Conservation (phyloP, 257 asterid species). For the Perilla frutescens region DNA sequence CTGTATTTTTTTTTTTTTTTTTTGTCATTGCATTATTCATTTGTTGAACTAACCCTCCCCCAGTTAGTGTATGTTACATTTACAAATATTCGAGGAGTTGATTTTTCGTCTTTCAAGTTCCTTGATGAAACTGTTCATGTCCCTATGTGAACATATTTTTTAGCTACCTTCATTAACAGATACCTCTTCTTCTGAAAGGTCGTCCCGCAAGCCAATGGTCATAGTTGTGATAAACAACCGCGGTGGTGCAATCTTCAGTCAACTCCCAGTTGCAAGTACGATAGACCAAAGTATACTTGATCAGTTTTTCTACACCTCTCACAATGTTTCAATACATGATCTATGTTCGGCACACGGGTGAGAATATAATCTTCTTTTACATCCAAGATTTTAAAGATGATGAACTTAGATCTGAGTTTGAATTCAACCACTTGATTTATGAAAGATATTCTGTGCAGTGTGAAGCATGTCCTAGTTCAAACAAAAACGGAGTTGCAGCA, state of each 20-base stretch:
- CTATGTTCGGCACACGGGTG: conserved; percentile 92
- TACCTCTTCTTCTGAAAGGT: conserved; percentile 49
- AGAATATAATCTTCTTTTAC: conserved; percentile 25
- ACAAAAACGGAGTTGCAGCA: conserved; percentile 68
- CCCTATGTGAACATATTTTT: conserved; percentile 10
- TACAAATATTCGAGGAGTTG: background rate
- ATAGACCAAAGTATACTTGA: conserved; percentile 66
- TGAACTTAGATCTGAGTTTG: conserved; percentile 13
- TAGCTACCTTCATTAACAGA: conserved; percentile 13
- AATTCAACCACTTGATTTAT: background rate
- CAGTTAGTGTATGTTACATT: background rate
- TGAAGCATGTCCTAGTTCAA: conserved; percentile 79
- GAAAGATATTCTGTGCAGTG: conserved; percentile 51
- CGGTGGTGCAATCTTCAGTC: conserved; percentile 99
- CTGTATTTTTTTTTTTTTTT: background rate
- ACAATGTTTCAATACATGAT: conserved; percentile 69
- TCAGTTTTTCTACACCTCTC: conserved; percentile 93
- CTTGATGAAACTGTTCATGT: conserved; percentile 21
- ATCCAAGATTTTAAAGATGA: conserved; percentile 11
- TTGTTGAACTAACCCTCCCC: background rate
- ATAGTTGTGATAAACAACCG: conserved; percentile 86
- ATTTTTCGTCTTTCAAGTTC: background rate
- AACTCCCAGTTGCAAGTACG: conserved; percentile 78
- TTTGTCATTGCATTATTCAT: background rate
- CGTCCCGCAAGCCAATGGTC: conserved; percentile 77